Evolutionary conservation across 2,329 filamentous ascomycete species (phyloP).

Genomic region (Colletotrichum cereale): DNA sequence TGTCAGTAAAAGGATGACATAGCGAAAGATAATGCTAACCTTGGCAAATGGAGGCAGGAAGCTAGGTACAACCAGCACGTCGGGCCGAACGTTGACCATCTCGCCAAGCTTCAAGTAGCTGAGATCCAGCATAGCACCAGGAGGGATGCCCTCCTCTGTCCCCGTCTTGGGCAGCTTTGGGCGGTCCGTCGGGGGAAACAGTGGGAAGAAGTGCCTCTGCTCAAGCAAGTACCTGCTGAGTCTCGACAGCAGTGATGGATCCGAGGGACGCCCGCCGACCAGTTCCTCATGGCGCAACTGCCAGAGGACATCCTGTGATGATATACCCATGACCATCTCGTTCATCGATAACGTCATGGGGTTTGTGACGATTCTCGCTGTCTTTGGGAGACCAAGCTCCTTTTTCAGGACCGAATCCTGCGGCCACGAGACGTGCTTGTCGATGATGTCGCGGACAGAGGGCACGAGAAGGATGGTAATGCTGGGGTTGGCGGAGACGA

Average conservation of each 20-base stretch:
- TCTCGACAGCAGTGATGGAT: conserved; percentile 76
- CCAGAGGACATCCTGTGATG: conserved; percentile 85
- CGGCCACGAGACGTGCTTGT: conserved; percentile 89
- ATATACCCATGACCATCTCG: conserved; percentile 85
- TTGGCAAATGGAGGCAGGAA: conserved; percentile 88
- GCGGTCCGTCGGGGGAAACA: conserved; percentile 85
- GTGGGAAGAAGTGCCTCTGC: conserved; percentile 90
- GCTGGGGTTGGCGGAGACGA: conserved; percentile 77
- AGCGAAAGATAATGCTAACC: conserved; percentile 62
- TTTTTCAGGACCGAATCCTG: conserved; percentile 72
- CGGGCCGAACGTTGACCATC: conserved; percentile 87
- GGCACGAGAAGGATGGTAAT: conserved; percentile 88
- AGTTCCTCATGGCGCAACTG: conserved; percentile 84
- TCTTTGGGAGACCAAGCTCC: conserved; percentile 83
- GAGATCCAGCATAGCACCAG: conserved; percentile 84
- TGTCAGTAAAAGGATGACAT: conserved; percentile 17
- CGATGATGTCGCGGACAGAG: conserved; percentile 84
- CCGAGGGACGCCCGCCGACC: conserved; percentile 66
- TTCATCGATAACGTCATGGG: conserved; percentile 92
- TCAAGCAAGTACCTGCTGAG: conserved; percentile 84
- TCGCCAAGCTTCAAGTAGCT: conserved; percentile 90
- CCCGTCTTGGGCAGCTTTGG: conserved; percentile 75
- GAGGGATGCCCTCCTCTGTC: conserved; percentile 68
- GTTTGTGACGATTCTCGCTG: conserved; percentile 84
- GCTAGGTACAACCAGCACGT: conserved; percentile 87